phyloP scores from a whole-genome alignment of 768 basidiomycete species.

The Lentinula sp. region DNA sequence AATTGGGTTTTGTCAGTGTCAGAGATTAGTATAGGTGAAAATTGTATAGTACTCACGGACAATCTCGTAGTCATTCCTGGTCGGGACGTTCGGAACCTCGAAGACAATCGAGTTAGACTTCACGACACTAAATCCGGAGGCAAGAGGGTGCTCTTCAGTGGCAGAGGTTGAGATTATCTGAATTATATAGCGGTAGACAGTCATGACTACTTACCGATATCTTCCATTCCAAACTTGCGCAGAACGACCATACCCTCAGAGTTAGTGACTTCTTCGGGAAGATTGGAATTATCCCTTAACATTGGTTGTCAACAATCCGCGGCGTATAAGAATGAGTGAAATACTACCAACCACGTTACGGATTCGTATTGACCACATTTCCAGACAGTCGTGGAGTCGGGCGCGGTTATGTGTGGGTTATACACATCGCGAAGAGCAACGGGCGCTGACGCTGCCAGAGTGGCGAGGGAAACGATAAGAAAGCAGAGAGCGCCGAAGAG shows the following conservation, averaged over 20 bases:
- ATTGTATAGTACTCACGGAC: not conserved
- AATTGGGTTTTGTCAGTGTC: too few species aligned
- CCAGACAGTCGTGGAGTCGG: conserved; percentile 17
- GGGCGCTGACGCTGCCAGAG: conserved; percentile 8
- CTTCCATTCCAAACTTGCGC: not conserved
- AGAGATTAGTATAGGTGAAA: too few species aligned
- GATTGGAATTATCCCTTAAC: conserved; percentile 14
- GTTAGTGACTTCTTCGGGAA: conserved; percentile 19
- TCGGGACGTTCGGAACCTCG: conserved; percentile 4
- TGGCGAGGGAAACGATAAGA: conserved; percentile 10
- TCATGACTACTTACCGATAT: not conserved
- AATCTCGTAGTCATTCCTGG: conserved; percentile 6
- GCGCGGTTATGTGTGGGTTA: conserved; percentile 13
- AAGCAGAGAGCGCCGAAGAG: conserved; percentile 12
- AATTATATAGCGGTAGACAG: not conserved
- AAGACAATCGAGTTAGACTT: conserved; percentile 3
- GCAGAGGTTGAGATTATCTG: not conserved
- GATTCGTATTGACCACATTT: conserved; percentile 12
- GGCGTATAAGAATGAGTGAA: too few species aligned
- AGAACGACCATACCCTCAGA: conserved; percentile 13
- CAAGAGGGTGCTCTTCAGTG: conserved; percentile 15
- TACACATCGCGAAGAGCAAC: conserved; percentile 16
- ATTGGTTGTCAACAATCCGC: not conserved
- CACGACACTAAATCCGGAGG: conserved; percentile 10
- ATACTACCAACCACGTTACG: conserved; percentile 22